Evolutionary conservation across 1,284 basidiomycete species (phyloP).

Genomic region (Ustilago tritici): DNA sequence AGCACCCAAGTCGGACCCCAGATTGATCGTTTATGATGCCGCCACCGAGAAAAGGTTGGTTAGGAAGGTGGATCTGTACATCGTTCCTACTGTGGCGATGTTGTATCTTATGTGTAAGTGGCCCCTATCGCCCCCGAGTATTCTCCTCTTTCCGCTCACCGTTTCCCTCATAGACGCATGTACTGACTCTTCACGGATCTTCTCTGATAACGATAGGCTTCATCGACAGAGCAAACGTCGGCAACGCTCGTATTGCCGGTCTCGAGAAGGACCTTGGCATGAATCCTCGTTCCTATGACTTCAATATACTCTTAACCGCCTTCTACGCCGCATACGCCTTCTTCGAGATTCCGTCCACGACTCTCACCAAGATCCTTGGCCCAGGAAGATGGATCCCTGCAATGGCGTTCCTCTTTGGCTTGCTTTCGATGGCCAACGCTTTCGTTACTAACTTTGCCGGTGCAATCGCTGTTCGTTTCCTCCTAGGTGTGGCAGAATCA

Average conservation of each 20-base stretch:
- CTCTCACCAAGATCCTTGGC: slow-evolving; percentile 72
- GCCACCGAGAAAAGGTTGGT: slow-evolving; percentile 41
- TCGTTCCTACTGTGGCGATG: slow-evolving; percentile 57
- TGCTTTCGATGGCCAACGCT: slow-evolving; percentile 53
- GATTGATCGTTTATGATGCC: slow-evolving; percentile 71
- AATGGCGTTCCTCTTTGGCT: slow-evolving; percentile 56
- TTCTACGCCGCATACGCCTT: slow-evolving; percentile 54
- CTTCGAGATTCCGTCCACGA: slow-evolving; percentile 76
- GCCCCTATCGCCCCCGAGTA: no score
- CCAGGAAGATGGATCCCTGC: slow-evolving; percentile 70
- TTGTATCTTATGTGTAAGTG: slow-evolving; percentile 43
- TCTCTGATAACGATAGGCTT: slow-evolving; percentile 9
- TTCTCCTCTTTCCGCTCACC: no score
- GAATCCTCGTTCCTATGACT: slow-evolving; percentile 50
- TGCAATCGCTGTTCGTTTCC: slow-evolving; percentile 68
- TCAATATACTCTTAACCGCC: slow-evolving; percentile 60
- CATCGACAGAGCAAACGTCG: slow-evolving; percentile 55
- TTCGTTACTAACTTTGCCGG: slow-evolving; percentile 67
- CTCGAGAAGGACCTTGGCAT: slow-evolving; percentile 58
- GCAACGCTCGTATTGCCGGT: slow-evolving; percentile 60
- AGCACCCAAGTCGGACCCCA: slow-evolving; percentile 17
- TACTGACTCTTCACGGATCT: background rate
- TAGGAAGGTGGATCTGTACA: slow-evolving; percentile 61
- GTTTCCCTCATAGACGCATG: no score
- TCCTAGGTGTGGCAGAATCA: slow-evolving; percentile 69